A percentile compares a stretch with the other conserved stretches of the same genome.
phyloP scores from a whole-genome alignment of 2,329 filamentous ascomycete species.

The Cladobotryum protrusum region DNA sequence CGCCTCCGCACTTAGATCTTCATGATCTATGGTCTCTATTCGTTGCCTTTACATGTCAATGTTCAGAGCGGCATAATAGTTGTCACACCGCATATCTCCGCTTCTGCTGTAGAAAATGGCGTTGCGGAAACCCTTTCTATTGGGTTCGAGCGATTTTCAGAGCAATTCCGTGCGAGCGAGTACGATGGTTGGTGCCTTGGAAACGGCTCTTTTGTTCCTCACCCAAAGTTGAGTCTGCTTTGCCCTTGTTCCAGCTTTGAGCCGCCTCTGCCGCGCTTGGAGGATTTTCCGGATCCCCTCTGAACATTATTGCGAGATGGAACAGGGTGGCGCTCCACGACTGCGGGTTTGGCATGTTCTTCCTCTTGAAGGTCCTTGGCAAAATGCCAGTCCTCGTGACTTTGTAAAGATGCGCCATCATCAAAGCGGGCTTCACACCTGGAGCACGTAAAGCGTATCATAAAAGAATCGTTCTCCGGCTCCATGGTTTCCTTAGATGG shows the following conservation, averaged over 20 bases:
- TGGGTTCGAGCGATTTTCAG: no score
- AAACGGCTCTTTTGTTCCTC: conserved; percentile 18
- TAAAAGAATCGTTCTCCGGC: conserved; percentile 8
- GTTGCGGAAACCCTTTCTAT: no score
- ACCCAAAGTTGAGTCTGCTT: conserved; percentile 55
- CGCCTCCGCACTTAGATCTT: not conserved
- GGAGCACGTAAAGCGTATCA: conserved; percentile 45
- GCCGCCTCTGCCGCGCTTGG: conserved; percentile 34
- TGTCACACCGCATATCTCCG: not conserved
- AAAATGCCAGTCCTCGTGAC: conserved; percentile 92
- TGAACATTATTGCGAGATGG: conserved; percentile 24
- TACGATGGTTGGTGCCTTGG: not conserved
- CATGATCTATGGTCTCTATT: not conserved
- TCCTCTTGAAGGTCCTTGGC: conserved; percentile 73
- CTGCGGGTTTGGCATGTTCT: conserved; percentile 46
- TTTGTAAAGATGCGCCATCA: conserved; percentile 53
- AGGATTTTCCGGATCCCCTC: conserved; percentile 29
- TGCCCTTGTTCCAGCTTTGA: conserved; percentile 49
- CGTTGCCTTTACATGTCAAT: not conserved
- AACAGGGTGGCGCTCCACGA: conserved; percentile 31
- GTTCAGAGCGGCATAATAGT: not conserved
- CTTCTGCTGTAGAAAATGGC: no score
- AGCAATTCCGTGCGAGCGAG: no score
- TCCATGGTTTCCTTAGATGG: no score
- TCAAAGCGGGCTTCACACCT: conserved; percentile 60